Evolutionary conservation across 75 land plant species (phyloP).

Genomic region (Pinus taeda): DNA sequence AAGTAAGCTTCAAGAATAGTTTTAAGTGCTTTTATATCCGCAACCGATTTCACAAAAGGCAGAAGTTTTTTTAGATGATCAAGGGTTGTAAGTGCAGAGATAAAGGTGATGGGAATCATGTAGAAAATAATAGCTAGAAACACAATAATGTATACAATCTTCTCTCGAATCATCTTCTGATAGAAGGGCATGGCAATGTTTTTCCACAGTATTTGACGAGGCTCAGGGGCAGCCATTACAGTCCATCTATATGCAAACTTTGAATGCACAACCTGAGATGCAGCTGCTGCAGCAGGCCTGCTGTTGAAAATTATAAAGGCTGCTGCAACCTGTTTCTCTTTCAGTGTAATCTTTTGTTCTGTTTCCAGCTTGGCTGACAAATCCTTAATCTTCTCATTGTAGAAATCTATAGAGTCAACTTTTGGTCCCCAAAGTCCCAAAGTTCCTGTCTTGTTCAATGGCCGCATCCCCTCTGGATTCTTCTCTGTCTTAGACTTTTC

Average conservation of each 20-base stretch:
- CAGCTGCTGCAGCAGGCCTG: conserved; percentile 66
- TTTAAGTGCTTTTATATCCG: conserved; percentile 37
- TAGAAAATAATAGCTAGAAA: too few species aligned
- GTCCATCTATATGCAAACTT: conserved; percentile 64
- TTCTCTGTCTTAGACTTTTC: conserved; percentile 37
- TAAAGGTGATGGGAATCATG: conserved; percentile 45
- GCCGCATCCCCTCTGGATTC: too few species aligned
- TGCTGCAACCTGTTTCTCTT: conserved; percentile 11
- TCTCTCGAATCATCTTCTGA: conserved; percentile 45
- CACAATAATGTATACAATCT: conserved; percentile 33
- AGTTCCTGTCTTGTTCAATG: conserved; percentile 24
- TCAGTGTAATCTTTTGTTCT: conserved; percentile 47
- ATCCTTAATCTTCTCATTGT: conserved; percentile 15
- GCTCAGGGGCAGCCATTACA: conserved; percentile 77
- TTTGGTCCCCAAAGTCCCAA: conserved; percentile 69
- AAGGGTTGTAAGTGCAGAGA: conserved; percentile 80
- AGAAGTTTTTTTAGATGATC: conserved; percentile 52
- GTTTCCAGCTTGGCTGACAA: conserved; percentile 39
- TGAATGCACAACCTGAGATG: conserved; percentile 68
- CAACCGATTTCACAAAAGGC: conserved; percentile 65
- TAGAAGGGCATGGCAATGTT: conserved; percentile 22
- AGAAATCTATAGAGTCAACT: conserved; percentile 16
- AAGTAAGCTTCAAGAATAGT: conserved; percentile 16
- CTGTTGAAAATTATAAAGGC: conserved; percentile 70
- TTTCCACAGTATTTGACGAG: conserved; percentile 43